A percentile compares a stretch with the other conserved stretches of the same genome.
Conservation (phyloP, 2,329 filamentous ascomycete species). For the Alternaria triticimaculans region DNA sequence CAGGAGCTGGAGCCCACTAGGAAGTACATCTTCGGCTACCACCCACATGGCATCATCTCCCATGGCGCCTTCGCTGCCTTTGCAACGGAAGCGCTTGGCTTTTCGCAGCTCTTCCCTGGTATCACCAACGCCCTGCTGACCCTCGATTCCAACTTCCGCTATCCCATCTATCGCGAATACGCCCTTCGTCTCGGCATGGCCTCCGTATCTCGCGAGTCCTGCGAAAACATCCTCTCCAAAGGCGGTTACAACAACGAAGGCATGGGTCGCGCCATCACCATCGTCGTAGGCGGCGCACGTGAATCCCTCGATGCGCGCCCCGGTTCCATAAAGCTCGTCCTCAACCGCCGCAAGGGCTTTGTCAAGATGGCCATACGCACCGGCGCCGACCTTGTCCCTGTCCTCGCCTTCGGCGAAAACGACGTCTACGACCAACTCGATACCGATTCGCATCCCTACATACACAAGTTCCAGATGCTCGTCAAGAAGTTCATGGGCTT, state of each 20-base stretch:
- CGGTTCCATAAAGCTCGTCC: slow-evolving; percentile 75
- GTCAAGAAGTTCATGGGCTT: slow-evolving; percentile 89
- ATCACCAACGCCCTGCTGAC: slow-evolving; percentile 95
- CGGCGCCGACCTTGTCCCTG: slow-evolving; percentile 92
- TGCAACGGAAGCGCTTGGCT: slow-evolving; percentile 86
- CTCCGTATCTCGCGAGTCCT: slow-evolving; percentile 89
- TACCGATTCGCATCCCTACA: slow-evolving; percentile 74
- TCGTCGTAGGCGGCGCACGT: slow-evolving; percentile 89
- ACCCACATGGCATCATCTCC: slow-evolving; percentile 96
- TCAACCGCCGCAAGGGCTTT: slow-evolving; percentile 87
- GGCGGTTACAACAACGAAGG: slow-evolving; percentile 80
- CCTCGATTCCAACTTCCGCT: slow-evolving; percentile 93
- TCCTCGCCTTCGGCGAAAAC: slow-evolving; percentile 93
- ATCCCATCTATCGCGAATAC: slow-evolving; percentile 94
- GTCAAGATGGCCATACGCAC: slow-evolving; percentile 90
- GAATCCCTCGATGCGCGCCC: slow-evolving; percentile 91
- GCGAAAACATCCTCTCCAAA: slow-evolving; percentile 82
- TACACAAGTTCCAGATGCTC: slow-evolving; percentile 82
- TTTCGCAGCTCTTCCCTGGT: slow-evolving; percentile 85
- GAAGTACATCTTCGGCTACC: slow-evolving; percentile 97
- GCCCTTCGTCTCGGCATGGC: slow-evolving; percentile 86
- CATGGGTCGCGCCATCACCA: slow-evolving; percentile 94
- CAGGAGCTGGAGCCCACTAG: slow-evolving; percentile 77
- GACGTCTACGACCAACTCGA: slow-evolving; percentile 92
- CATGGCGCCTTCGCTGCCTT: slow-evolving; percentile 96